phyloP scores from a whole-genome alignment of 345 rosid genomes.

The Odontarrhena argentea region DNA sequence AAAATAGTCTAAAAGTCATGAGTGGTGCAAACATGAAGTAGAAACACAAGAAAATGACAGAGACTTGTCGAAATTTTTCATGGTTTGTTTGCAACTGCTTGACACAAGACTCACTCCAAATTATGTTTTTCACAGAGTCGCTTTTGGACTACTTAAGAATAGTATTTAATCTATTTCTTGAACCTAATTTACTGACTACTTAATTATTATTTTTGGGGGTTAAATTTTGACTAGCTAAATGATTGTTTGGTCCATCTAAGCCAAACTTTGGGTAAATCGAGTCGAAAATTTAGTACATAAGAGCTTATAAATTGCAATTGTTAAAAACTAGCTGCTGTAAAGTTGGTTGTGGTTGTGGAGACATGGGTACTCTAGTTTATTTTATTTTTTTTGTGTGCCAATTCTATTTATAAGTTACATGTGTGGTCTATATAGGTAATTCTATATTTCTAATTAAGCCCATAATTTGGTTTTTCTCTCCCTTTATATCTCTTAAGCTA shows the following conservation, averaged over 20 bases:
- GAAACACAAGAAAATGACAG: constrained; percentile 1
- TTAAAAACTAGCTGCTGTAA: background rate
- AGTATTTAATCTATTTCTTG: background rate
- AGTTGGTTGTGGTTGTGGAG: background rate
- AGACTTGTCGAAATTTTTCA: too few species aligned
- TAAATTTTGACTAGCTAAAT: too few species aligned
- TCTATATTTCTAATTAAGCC: constrained; percentile 23
- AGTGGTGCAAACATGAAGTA: constrained; percentile 10
- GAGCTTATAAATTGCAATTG: constrained; percentile 1
- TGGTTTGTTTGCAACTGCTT: too few species aligned
- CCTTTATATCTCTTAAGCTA: background rate
- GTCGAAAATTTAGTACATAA: background rate
- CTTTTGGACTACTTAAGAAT: constrained; percentile 2
- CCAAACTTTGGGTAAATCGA: background rate
- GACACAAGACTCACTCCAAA: background rate
- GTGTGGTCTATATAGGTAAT: background rate
- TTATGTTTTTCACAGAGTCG: constrained; percentile 15
- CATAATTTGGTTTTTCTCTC: background rate
- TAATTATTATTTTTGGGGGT: too few species aligned
- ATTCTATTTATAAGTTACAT: background rate
- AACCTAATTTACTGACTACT: background rate
- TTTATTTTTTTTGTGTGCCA: background rate
- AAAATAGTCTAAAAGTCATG: constrained; percentile 31
- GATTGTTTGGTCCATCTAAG: background rate
- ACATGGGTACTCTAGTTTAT: background rate